Conservation (phyloP, 177 flowering plant species). For the Telopea speciosissima region DNA sequence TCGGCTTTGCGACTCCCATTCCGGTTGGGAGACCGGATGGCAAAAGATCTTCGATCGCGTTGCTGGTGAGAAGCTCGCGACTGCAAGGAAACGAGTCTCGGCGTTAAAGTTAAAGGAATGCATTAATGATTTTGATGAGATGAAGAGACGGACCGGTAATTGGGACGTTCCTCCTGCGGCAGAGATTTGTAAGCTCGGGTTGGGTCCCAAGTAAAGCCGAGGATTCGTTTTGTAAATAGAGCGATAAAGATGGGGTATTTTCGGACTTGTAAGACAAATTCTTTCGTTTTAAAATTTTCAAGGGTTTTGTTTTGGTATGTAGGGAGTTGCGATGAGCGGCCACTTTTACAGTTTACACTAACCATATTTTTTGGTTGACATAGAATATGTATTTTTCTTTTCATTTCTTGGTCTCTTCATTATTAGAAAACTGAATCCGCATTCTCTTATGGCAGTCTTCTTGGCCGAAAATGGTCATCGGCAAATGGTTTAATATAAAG, state of each 20-base stretch:
- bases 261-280: no score
- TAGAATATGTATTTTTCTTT: no score
- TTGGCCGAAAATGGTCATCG: no score
- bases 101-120: constrained; percentile 40
- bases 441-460: no score
- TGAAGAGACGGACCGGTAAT: constrained; percentile 34
- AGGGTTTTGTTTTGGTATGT: no score
- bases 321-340: no score
- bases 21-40: constrained; percentile 79
- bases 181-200: constrained; percentile 42
- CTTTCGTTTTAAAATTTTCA: rapidly evolving
- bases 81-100: constrained; percentile 33
- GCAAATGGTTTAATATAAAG: no score
- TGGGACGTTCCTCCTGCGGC: constrained; percentile 64
- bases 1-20: constrained; percentile 71
- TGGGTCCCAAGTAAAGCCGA: neutral
- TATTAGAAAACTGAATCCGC: no score
- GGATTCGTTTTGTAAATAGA: neutral
- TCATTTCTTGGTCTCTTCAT: no score
- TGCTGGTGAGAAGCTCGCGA: constrained; percentile 45
- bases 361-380: no score
- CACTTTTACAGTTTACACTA: no score
- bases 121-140: constrained; percentile 44
- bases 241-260: neutral
- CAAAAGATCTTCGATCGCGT: constrained; percentile 52